Evolutionary conservation across 331 rosid genomes (phyloP).

Genomic region (Quercus tomentella): DNA sequence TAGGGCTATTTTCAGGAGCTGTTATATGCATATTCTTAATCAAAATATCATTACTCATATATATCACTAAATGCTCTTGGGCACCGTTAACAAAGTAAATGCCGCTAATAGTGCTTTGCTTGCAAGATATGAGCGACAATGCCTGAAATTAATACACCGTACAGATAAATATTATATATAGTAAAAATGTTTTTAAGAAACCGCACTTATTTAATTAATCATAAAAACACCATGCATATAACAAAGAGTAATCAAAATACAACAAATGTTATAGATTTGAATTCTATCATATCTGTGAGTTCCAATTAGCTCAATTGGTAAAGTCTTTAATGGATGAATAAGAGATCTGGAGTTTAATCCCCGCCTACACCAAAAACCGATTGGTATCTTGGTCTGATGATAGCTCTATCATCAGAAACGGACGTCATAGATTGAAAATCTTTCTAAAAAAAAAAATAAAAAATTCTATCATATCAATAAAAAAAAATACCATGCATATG

Average conservation of each 20-base stretch:
- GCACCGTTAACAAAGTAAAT: constrained; percentile 28
- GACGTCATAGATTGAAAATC: too few relatives aligned
- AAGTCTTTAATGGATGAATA: too few relatives aligned
- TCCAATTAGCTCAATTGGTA: accelerated
- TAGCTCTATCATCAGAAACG: accelerated
- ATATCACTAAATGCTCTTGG: constrained; percentile 18
- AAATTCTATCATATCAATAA: too few relatives aligned
- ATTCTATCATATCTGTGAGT: too few relatives aligned
- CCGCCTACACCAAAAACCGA: too few relatives aligned
- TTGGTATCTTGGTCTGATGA: accelerated
- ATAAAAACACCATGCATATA: too few relatives aligned
- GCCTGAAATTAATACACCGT: constrained; percentile 16
- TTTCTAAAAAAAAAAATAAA: too few relatives aligned
- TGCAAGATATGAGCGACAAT: constrained; percentile 28
- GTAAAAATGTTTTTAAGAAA: neutral
- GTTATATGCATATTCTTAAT: constrained; percentile 17
- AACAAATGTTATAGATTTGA: too few relatives aligned
- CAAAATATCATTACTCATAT: constrained; percentile 8
- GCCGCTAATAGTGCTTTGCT: constrained; percentile 5
- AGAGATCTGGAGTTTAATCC: accelerated
- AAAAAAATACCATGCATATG: too few relatives aligned
- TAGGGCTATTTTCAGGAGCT: constrained; percentile 38
- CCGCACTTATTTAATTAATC: too few relatives aligned
- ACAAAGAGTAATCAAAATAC: too few relatives aligned
- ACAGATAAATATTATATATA: neutral